These are phyloP conservation scores for Furcasterigmium furcatum DNA, from an alignment of 2,329 filamentous ascomycete species.

Conservation along the genomic window DNA sequence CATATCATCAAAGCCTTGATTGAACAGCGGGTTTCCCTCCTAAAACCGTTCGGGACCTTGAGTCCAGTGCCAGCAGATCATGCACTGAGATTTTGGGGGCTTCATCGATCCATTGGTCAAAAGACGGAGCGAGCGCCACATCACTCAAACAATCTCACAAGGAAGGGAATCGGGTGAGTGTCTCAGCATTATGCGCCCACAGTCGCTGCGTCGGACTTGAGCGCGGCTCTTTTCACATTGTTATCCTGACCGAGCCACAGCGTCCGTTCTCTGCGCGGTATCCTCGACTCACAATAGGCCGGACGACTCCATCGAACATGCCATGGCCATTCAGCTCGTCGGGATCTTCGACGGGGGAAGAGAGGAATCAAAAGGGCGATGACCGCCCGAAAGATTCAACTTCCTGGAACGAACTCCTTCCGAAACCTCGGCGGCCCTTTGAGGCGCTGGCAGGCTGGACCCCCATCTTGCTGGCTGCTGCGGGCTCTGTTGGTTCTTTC, in stretches of 20 bases:
- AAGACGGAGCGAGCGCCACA: too few relatives aligned
- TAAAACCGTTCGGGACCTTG: too few relatives aligned
- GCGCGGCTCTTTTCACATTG: background rate
- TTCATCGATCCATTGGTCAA: too few relatives aligned
- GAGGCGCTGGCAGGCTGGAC: slow-evolving; percentile 45
- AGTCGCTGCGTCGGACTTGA: background rate
- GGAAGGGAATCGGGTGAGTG: too few relatives aligned
- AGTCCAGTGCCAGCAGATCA: too few relatives aligned
- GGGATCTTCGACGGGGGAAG: background rate
- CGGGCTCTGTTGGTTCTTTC: slow-evolving; percentile 49
- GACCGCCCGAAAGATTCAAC: slow-evolving; percentile 19
- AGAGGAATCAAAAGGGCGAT: slow-evolving; percentile 18
- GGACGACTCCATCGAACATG: slow-evolving; percentile 21
- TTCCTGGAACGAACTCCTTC: slow-evolving; percentile 11
- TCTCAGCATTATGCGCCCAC: too few relatives aligned
- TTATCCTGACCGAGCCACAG: background rate
- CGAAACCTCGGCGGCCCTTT: slow-evolving; percentile 7
- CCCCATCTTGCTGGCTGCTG: slow-evolving; percentile 40
- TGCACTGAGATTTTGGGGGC: too few relatives aligned
- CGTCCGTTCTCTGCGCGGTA: background rate
- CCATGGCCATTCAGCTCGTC: slow-evolving; percentile 24
- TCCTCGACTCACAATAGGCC: too few relatives aligned
- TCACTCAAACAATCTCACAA: too few relatives aligned
- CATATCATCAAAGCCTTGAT: too few relatives aligned
- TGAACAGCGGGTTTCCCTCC: too few relatives aligned